Base-by-base conservation (phyloP, 805 yeast genomes). In the Candida yuanshanica region DNA sequence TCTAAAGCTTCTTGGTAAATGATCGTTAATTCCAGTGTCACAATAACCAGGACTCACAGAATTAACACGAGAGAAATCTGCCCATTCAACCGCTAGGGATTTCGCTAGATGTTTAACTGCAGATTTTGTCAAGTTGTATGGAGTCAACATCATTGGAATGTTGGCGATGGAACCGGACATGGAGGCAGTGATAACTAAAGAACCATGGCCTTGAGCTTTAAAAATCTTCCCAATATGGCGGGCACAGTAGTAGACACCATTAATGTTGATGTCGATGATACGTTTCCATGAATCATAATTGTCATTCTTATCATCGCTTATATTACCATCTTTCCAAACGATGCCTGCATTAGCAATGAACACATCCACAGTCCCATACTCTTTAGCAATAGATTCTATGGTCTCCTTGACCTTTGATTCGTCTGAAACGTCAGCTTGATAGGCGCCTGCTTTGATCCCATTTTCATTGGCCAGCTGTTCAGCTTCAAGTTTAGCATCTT, bases 301-400 rank as follows among this genome's bases (percentile, higher is more conserved):
- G 37, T 33, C 18, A 12, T 31, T 21, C 9, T 31, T 31, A 10
- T 8, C 53, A 38, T 59, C 57, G 41, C 69, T 75, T 40, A 76
- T 54, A 16, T 73, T 72, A 17, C 87, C 87, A 20, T 72, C 65
- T 20, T 76, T 70, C 91, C 93, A 85, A 7, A 87, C 79, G 31
- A 84, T 76, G 27, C 95, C 95, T 14, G 95, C 95, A 60, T 86
- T 86, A 53, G 91, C 91, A 37, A 86, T 89, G 52, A 83, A 80
- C 17, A 84, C 66, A 61, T 86, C 95, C 48, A 86, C 76, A 50
- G 75, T 75, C 42, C 77, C 77, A 60, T 86, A 85, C 55, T 85
- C 91, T 48, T 64, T 52, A 46, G 67, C 72, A 44, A 78, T 76
- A 20, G 43, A 42, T n/a, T 43, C 37, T 33, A 70, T 43, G 9